These are phyloP conservation scores for Penicillium palitans DNA, from an alignment of 2,329 filamentous ascomycete species.

Conservation along the genomic window DNA sequence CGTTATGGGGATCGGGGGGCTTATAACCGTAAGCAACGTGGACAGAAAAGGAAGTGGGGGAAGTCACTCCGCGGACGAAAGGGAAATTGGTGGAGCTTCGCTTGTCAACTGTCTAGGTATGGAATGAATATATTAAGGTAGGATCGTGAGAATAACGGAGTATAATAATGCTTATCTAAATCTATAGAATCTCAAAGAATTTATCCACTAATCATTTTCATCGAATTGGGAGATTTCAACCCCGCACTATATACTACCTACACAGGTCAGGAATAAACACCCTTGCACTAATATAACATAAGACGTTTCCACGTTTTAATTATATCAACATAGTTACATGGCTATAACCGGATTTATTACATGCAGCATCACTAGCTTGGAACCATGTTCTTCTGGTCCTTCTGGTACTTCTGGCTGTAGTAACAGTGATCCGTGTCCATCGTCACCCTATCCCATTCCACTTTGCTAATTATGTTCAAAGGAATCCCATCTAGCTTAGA, in stretches of 20 bases:
- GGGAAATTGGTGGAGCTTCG: conserved; percentile 13
- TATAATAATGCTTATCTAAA: neutral
- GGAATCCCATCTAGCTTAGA: too few relatives aligned
- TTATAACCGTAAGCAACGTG: neutral
- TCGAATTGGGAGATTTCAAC: neutral
- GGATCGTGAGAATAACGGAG: neutral
- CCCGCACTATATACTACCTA: neutral
- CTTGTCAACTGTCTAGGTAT: neutral
- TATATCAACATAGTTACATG: neutral
- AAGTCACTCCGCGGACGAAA: conserved; percentile 16
- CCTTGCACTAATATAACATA: neutral
- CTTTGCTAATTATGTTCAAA: too few relatives aligned
- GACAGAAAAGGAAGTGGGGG: conserved; percentile 5
- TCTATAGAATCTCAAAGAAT: neutral
- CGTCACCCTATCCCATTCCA: too few relatives aligned
- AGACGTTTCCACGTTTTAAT: neutral
- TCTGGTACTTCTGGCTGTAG: too few relatives aligned
- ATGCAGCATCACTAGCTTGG: neutral
- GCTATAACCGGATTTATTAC: neutral
- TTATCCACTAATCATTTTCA: conserved; percentile 6
- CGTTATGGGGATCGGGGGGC: neutral
- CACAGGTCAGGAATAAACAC: neutral
- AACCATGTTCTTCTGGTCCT: too few relatives aligned
- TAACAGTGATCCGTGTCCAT: too few relatives aligned
- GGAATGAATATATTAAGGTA: neutral